Conservation (phyloP, 495 filamentous ascomycete species). For the Penicillium cosmopolitanum region DNA sequence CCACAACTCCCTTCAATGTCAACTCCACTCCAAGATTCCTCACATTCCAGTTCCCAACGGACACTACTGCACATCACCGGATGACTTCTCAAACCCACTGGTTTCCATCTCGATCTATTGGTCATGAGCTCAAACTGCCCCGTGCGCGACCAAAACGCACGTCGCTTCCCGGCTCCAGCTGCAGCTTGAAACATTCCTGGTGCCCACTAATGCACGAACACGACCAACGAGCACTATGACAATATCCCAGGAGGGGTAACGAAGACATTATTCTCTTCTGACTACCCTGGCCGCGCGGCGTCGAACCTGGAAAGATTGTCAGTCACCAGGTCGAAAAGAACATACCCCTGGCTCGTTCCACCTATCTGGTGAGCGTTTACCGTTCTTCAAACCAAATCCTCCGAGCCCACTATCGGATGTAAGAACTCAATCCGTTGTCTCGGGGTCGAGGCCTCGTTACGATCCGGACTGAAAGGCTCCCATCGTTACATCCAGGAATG, state of each 20-base stretch:
- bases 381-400: slow-evolving; percentile 5
- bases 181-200: slow-evolving; percentile 24
- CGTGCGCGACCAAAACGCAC: slow-evolving; percentile 10
- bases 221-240: slow-evolving; percentile 7
- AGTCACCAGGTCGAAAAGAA: background rate
- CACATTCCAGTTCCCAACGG: slow-evolving; percentile 7
- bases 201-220: slow-evolving; percentile 19
- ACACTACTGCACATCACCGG: slow-evolving; percentile 11
- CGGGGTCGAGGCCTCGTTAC: background rate
- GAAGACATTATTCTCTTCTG: slow-evolving; percentile 9
- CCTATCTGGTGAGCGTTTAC: background rate
- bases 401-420: slow-evolving; percentile 15
- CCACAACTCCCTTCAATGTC: background rate
- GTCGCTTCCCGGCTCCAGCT: slow-evolving; percentile 9
- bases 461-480: background rate
- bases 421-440: slow-evolving; percentile 22
- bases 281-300: background rate
- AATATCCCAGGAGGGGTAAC: slow-evolving; percentile 1
- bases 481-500: slow-evolving; percentile 9
- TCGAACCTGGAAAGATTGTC: background rate
- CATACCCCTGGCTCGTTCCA: slow-evolving; percentile 1
- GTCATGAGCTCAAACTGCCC: slow-evolving; percentile 22
- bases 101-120: slow-evolving; percentile 17
- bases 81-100: slow-evolving; percentile 6
- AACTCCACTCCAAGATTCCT: background rate